A percentile compares a stretch with the other conserved stretches of the same genome.
These are phyloP conservation scores for Corylus americana DNA, from an alignment of 306 rosid species.

Conservation along the genomic window DNA sequence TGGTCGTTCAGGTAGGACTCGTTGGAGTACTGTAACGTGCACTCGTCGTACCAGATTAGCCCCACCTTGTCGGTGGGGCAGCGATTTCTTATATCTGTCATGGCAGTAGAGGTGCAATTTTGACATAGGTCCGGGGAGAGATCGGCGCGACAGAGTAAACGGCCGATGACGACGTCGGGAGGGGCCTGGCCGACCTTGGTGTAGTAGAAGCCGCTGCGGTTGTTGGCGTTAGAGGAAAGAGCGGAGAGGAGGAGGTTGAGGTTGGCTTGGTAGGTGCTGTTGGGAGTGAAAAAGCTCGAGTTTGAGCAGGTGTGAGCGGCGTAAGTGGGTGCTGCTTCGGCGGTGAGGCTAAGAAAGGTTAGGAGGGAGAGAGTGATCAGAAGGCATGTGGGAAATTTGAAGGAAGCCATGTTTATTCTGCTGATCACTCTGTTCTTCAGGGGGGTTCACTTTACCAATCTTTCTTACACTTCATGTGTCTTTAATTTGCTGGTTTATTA, in stretches of 20 bases:
- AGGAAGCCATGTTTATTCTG: neutral
- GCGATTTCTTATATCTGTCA: neutral
- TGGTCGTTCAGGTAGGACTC: neutral
- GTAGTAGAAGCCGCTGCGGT: neutral
- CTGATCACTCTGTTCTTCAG: neutral
- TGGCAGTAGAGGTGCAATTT: slow-evolving; percentile 14
- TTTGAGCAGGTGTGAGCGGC: neutral
- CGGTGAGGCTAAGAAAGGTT: neutral
- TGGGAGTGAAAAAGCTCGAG: neutral
- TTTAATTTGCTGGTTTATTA: no score
- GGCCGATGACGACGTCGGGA: slow-evolving; percentile 17
- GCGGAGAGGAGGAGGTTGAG: slow-evolving; percentile 3
- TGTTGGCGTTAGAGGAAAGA: neutral
- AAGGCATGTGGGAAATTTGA: neutral
- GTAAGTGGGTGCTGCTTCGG: neutral
- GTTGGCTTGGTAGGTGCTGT: neutral
- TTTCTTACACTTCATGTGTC: neutral
- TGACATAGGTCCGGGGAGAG: slow-evolving; percentile 11
- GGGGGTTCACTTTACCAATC: neutral
- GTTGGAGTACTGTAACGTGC: slow-evolving; percentile 31
- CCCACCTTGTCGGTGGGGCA: slow-evolving; percentile 20
- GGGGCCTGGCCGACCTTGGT: neutral
- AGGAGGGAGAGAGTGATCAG: no score
- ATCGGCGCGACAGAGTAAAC: slow-evolving; percentile 36
- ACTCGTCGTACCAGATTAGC: slow-evolving; percentile 39